These are phyloP conservation scores for Lithocarpus polystachyus DNA, from an alignment of 306 rosid genomes.

Conservation along the genomic window DNA sequence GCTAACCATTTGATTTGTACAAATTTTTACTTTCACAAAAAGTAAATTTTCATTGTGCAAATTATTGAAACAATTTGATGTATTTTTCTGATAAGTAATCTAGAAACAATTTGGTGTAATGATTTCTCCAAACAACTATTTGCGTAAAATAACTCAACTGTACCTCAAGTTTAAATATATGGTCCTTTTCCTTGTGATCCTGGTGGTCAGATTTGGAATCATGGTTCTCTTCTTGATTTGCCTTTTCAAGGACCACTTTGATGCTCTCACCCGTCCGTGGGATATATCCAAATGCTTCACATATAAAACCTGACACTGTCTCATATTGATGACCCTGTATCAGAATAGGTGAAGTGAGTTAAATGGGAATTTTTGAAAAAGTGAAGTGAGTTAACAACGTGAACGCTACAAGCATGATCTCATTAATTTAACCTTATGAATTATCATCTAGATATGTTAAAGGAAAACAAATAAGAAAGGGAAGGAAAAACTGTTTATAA, in stretches of 20 bases:
- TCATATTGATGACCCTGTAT: conserved; percentile 95
- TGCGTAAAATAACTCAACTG: conserved; percentile 12
- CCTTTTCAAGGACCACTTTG: conserved; percentile 87
- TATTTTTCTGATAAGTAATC: no score
- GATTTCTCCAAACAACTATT: background rate
- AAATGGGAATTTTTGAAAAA: background rate
- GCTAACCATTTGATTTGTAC: background rate
- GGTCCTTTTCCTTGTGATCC: conserved; percentile 69
- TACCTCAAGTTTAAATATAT: conserved; percentile 87
- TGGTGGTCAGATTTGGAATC: conserved; percentile 64
- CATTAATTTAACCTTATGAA: background rate
- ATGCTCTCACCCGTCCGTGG: conserved; percentile 94
- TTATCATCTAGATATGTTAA: background rate
- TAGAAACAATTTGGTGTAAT: background rate
- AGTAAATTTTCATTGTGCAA: background rate
- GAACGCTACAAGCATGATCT: background rate
- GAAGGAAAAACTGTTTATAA: background rate
- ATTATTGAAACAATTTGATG: background rate
- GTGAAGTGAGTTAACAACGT: background rate
- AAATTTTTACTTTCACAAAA: background rate
- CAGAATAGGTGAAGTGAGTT: background rate
- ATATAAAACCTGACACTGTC: conserved; percentile 95
- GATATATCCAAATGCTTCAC: conserved; percentile 95
- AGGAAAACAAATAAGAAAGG: background rate
- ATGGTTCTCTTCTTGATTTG: conserved; percentile 61